Evolutionary conservation across 139 green algal genomes (phyloP).

Genomic region (Chlamydomonas sphaeroides): DNA sequence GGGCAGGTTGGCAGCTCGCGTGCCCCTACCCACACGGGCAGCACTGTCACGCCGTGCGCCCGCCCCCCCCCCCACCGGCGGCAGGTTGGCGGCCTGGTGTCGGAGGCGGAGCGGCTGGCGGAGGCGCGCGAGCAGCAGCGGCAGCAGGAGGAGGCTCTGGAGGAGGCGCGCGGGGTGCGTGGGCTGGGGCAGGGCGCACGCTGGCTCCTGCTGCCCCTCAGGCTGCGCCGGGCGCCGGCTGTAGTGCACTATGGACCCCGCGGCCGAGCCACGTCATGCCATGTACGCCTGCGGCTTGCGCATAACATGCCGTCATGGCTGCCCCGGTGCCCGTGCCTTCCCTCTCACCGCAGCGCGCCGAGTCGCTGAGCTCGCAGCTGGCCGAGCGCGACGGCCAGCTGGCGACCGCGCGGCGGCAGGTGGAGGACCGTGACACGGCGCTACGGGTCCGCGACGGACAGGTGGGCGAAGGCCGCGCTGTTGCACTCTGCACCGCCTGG

Average conservation of each 20-base stretch:
- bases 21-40: no score
- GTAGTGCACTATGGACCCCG: no score
- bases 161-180: constrained; percentile 20
- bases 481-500: no score
- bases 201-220: no score
- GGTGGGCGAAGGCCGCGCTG: not conserved
- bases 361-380: not conserved
- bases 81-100: no score
- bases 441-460: constrained; percentile 1
- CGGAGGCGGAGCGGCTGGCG: constrained; percentile 27
- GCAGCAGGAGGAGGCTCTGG: constrained; percentile 12
- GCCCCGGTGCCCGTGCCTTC: no score
- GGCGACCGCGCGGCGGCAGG: not conserved
- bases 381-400: not conserved
- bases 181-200: not conserved
- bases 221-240: no score
- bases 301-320: not conserved
- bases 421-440: constrained; percentile 16
- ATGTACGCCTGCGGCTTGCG: not conserved
- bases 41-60: no score
- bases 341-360: constrained; percentile 3
- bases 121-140: constrained; percentile 5
- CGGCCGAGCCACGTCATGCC: not conserved
- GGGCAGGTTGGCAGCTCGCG: no score
- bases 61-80: no score